phyloP scores from a whole-genome alignment of 352 stramenopile species.

The Phytophthora sojae region DNA sequence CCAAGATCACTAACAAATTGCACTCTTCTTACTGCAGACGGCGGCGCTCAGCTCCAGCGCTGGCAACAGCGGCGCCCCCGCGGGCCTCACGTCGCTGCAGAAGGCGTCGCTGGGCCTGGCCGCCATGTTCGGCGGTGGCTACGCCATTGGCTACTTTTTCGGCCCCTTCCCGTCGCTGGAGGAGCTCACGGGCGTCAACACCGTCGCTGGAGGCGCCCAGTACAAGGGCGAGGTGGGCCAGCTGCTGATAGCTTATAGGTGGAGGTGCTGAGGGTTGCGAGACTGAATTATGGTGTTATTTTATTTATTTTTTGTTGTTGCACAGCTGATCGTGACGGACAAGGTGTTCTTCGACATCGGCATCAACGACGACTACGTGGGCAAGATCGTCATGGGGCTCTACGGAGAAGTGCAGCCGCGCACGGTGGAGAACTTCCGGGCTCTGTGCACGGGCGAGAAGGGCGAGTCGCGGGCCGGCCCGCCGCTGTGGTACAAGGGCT shows the following conservation, averaged over 20 bases:
- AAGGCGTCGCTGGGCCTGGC: conserved; percentile 57
- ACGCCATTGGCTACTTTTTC: conserved; percentile 76
- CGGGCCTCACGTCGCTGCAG: conserved; percentile 48
- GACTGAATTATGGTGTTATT: not conserved
- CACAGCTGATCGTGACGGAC: conserved; percentile 68
- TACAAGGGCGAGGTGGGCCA: conserved; percentile 60
- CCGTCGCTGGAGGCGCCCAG: conserved; percentile 30
- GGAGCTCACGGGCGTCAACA: conserved; percentile 58
- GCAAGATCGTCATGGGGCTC: conserved; percentile 83
- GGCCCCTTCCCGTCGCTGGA: conserved; percentile 71
- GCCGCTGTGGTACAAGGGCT: conserved; percentile 95
- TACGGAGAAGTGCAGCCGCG: conserved; percentile 84
- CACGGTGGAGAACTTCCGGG: conserved; percentile 82
- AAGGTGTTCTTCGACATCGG: conserved; percentile 98
- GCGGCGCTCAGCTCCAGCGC: conserved; percentile 42
- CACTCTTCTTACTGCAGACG: conserved; percentile 9
- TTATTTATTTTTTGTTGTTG: conserved; percentile 7
- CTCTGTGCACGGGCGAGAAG: conserved; percentile 83
- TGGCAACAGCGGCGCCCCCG: conserved; percentile 8
- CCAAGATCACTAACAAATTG: not conserved
- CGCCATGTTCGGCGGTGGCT: conserved; percentile 66
- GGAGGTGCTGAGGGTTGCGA: not conserved
- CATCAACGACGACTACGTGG: conserved; percentile 93
- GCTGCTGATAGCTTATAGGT: not conserved
- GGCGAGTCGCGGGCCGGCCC: conserved; percentile 89